Evolutionary conservation across 192 early-diverging fungal species (phyloP), one percentile per base, ranked within the genome.

Genomic region (Chytriomyces confervae): DNA sequence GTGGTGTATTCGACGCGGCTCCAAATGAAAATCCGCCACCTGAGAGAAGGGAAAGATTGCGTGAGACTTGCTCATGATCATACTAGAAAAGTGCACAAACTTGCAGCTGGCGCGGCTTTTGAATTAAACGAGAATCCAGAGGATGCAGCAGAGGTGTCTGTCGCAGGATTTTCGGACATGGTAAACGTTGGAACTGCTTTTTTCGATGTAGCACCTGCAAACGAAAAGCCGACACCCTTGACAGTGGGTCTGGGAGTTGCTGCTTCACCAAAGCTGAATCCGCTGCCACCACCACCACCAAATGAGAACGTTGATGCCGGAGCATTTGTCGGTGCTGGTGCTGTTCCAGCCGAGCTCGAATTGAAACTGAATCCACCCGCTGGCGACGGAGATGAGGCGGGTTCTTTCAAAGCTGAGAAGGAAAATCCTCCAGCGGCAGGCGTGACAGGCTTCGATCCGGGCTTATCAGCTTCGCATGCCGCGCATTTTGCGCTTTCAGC

Each of bases 11-110:
- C 36, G 36, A 36, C 36, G 36, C 62, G 18, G 9, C 24, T 13
- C 62, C 62, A 64, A 64, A 64, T 64, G 62, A 29, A 64, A 64
- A 64, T 64, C 62, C 62, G 20, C 62, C 62, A 23, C 23, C 6
- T 64, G 62, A 11, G 23, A 36, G 36, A 36, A 36, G 36, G 36
- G 36, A 36, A 36, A 36, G 36, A 36, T 36, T 1, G 4, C 36
- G 36, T 36, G 36, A 36, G 36, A 36, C 36, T 36, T 36, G 36
- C 36, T 36, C 36, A 36, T 36, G 36, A 36, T 36, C 36, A 36
- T 36, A 36, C 36, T 3, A 36, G 36, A 36, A 36, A 36, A 36
- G 4, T 36, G 36, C 36, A 36, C 36, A 36, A 36, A 36, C 36
- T 36, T 36, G 36, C 36, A 36, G 36, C 36, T 36, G 36, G 36